Percentiles rank a stretch among this genome's conserved stretches.
Conservation (phyloP, 23 red algal genomes). For the Gracilaria domingensis region DNA sequence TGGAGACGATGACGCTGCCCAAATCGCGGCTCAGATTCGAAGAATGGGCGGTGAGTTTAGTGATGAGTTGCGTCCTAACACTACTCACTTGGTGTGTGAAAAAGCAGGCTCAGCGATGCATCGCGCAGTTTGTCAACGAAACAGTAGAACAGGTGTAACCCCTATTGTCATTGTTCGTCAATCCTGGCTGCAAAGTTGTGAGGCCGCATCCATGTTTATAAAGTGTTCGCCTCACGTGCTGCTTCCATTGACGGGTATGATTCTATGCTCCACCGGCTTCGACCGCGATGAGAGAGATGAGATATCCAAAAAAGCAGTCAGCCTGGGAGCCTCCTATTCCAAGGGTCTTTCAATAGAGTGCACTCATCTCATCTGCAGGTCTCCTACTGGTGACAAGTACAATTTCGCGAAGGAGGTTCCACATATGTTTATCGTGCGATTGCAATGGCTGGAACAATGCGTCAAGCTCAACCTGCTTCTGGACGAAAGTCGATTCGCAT, state of each 20-base stretch:
- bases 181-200: slow-evolving; percentile 23
- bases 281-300: slow-evolving; percentile 17
- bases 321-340: slow-evolving; percentile 52
- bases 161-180: slow-evolving; percentile 40
- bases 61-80: background rate
- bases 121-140: slow-evolving; percentile 35
- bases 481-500: slow-evolving; percentile 33
- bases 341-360: slow-evolving; percentile 23
- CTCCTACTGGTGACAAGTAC: slow-evolving; percentile 58
- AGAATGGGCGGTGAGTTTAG: slow-evolving; percentile 12
- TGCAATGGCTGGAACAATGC: slow-evolving; percentile 34
- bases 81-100: slow-evolving; percentile 41
- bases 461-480: slow-evolving; percentile 13
- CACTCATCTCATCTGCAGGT: slow-evolving; percentile 51
- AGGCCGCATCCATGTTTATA: background rate
- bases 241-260: slow-evolving; percentile 56
- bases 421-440: slow-evolving; percentile 16
- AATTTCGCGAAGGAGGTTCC: slow-evolving; percentile 43
- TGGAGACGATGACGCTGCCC: background rate
- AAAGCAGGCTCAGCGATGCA: slow-evolving; percentile 19
- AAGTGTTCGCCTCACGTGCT: slow-evolving; percentile 7
- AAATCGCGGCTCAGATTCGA: background rate
- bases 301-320: slow-evolving; percentile 9
- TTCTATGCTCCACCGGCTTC: slow-evolving; percentile 43
- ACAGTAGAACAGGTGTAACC: background rate